phyloP scores from a whole-genome alignment of 176 grass and related monocot genomes.

The Triticum dicoccoides region DNA sequence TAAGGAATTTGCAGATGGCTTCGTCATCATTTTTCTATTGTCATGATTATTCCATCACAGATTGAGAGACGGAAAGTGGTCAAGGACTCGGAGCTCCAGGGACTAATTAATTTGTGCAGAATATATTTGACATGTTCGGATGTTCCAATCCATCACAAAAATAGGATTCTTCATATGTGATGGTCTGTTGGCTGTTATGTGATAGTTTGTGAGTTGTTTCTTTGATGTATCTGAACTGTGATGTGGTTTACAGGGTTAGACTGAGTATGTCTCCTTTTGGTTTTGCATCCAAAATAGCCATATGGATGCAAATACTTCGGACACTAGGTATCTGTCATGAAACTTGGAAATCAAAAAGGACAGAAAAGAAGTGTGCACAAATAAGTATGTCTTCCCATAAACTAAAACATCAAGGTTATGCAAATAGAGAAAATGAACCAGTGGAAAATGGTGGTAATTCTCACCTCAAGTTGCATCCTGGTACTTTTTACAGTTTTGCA shows the following conservation, averaged over 20 bases:
- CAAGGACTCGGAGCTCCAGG: background rate
- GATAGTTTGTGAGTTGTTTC: background rate
- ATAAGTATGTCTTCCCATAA: background rate
- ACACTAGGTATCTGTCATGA: background rate
- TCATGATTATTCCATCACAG: background rate
- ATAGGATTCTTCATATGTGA: background rate
- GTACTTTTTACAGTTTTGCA: slow-evolving; percentile 35
- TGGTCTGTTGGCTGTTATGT: background rate
- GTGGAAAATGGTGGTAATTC: background rate
- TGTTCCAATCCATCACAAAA: background rate
- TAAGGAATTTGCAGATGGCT: background rate
- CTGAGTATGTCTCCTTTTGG: background rate
- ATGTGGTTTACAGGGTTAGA: slow-evolving; percentile 5
- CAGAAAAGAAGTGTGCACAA: background rate
- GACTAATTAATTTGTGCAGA: background rate
- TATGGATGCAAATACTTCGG: background rate
- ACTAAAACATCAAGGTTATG: background rate
- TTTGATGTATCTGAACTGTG: background rate
- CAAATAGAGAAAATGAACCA: slow-evolving; percentile 7
- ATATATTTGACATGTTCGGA: background rate
- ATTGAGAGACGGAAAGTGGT: background rate
- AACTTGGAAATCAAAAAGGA: background rate
- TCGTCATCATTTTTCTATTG: background rate
- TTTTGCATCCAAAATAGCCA: slow-evolving; percentile 7
- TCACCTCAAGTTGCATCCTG: slow-evolving; percentile 38